Base-by-base conservation (phyloP, 1,284 basidiomycete genomes). In the Cryptococcus sp. region DNA sequence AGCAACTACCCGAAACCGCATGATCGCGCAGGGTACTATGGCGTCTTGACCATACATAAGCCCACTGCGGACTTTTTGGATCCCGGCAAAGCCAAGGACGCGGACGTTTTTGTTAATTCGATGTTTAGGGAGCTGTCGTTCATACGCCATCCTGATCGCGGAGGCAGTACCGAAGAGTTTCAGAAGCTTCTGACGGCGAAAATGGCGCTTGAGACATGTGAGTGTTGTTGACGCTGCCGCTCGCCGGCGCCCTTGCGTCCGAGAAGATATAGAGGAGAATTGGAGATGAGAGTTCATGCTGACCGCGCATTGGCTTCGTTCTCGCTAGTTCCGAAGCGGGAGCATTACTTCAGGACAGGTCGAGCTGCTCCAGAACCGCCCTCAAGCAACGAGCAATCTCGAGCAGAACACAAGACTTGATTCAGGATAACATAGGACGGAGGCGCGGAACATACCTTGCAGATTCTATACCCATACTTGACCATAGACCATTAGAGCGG, bases 101-200 rank as follows among this genome's bases (percentile, higher is more conserved):
- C 56, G 20, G 57, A 63, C 52, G 45, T 51, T n/a, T n/a, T 50
- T 22, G 54, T 63, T 10, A 27, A 27, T 1, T 39, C 30, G 3
- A 46, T 45, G 17, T 55, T 30, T 19, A 38, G 42, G 10, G 23
- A 50, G 15, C 22, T 50, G 42, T 52, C 50, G 35, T 50, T 50
- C 11, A 39, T 22, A n/a, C 20, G 8, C 27, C 61, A 63, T 41
- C 61, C 61, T n/a, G 61, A 63, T 54, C 23, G 25, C 3, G 59
- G 59, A 15, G 59, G 59, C 16, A 27, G 30, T 10, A n/a, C 13
- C 4, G 50, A 23, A 11, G 48, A 45, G 11, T 38, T 49, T 19
- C 40, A 23, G 19, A 47, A 38, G 4, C 23, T 61, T 8, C 42
- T 39, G 19, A 41, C 47, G 23, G 54, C 59, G 16, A 49, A 46